These are phyloP conservation scores for Alternaria triticimaculans DNA, from an alignment of 2,329 filamentous ascomycete species.

Conservation along the genomic window DNA sequence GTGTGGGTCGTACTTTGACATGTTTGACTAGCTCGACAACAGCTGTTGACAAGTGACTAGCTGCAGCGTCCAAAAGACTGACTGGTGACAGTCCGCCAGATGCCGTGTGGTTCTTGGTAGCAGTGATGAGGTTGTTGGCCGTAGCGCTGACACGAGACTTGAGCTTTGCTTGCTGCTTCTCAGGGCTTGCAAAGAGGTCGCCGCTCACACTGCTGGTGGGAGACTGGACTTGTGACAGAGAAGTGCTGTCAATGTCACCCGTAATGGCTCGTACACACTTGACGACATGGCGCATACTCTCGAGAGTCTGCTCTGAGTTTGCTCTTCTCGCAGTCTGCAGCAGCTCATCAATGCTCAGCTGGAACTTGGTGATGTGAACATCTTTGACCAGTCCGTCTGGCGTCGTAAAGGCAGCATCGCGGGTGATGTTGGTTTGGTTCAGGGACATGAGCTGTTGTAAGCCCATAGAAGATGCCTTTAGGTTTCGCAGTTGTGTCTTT, in stretches of 20 bases:
- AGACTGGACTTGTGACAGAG: slow-evolving; percentile 49
- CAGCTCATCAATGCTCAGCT: slow-evolving; percentile 91
- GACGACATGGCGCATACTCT: slow-evolving; percentile 86
- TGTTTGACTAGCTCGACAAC: slow-evolving; percentile 83
- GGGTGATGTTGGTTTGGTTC: slow-evolving; percentile 71
- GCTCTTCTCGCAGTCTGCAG: slow-evolving; percentile 76
- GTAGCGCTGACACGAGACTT: slow-evolving; percentile 87
- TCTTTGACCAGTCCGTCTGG: slow-evolving; percentile 84
- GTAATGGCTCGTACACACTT: slow-evolving; percentile 83
- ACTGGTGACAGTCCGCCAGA: slow-evolving; percentile 87
- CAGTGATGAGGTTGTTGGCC: slow-evolving; percentile 94
- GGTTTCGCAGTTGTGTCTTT: slow-evolving; percentile 83
- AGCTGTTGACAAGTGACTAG: slow-evolving; percentile 84
- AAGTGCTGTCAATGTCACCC: slow-evolving; percentile 72
- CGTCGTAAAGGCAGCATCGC: slow-evolving; percentile 71
- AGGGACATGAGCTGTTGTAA: slow-evolving; percentile 64
- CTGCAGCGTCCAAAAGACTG: slow-evolving; percentile 91
- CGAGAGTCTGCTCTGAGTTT: slow-evolving; percentile 76
- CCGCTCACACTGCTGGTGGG: slow-evolving; percentile 46
- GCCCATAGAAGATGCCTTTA: slow-evolving; percentile 81
- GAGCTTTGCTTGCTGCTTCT: slow-evolving; percentile 69
- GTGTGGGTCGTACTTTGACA: slow-evolving; percentile 82
- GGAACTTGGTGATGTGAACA: slow-evolving; percentile 92
- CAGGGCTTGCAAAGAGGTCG: slow-evolving; percentile 36
- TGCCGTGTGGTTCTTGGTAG: slow-evolving; percentile 86